Base-by-base conservation (phyloP, 805 yeast species). In the Candida tibetensis region DNA sequence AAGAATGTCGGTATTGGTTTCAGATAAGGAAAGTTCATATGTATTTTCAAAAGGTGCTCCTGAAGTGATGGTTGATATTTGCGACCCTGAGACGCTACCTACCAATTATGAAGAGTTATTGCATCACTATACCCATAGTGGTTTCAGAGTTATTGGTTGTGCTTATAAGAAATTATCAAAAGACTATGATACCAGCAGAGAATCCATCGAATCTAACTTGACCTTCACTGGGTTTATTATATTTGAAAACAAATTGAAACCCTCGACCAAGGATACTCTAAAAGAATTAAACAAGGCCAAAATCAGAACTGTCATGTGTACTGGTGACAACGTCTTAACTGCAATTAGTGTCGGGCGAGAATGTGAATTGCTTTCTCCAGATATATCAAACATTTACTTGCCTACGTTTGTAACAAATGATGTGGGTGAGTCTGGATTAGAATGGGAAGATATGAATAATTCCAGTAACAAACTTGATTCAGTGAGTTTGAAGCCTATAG, bases 301-400 rank as follows among this genome's bases (percentile, higher is more conserved):
- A 16, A 73, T 93, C 34, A 71, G 97, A 49, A 85, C 93, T 0
- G 67, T 89, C 19, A 93, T 93, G 99, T 93, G 99, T 60, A 93
- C 99, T 0, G 99, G 99, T 37, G 99, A 93, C 60, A 93, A 93
- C 55, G 79, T 93, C 14, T 66, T 93, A 40, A 93, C 99, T 0
- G 99, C 98, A 0, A 77, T 93, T 15, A 85, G 96, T 60, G 99
- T 93, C 13, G 96, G 85, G 3, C 74, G 79, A 42, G 96, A 91
- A 53, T 86, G 95, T 55, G 81, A 79, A 2, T 67, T 93, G 44
- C 61, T 93, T 8, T 60, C 59, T 3, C 69, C 69, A 2, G 57
- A 64, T 8, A 56, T 58, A 13, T 45, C 51, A 1, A 48, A 50
- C 17, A 55, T 69, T 5, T 69, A 53, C 45, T 77, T 88, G 2